Base-by-base conservation (phyloP, 768 basidiomycete species). In the Dictyophora rubrovolvata region DNA sequence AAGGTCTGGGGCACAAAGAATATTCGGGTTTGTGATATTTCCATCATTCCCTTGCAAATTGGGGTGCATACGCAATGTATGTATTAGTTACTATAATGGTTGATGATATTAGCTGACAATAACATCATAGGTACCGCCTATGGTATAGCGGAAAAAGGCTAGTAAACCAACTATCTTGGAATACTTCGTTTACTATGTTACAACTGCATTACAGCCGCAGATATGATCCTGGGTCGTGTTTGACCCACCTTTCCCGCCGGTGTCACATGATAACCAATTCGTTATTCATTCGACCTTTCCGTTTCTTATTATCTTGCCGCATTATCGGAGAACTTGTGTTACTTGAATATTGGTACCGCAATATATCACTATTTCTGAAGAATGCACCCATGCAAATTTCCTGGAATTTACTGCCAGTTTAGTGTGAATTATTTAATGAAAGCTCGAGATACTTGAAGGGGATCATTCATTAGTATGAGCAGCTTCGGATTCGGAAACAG, bases 21-120 rank as follows among this genome's bases (percentile, higher is more conserved):
- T 61, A 56, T 84, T n/a, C 75, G 82, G 65, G 77, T 87, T 22
- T 82, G 72, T 10, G 80, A 82, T 63, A 55, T 82, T n/a, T 80
- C 79, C 3, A 70, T 82, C 53, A 65, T 80, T 6, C 81, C 82
- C 1, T 65, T 82, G 54, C 80, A 5, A 42, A 9, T 12, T 9
- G n/a, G n/a, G 4, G 42, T 42, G n/a, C 42, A 42, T n/a, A 42
- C 42, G 3, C 42, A 42, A 42, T 42, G 42, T 42, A 42, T 42
- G 42, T 42, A 2, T 42, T 42, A 42, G 2, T 2, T 42, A 14
- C 2, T 4, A 42, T n/a, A n/a, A 42, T 42, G 2, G 12, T 12
- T 42, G 12, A 12, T 42, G 12, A 2, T 12, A 28, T 42, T 42
- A 9, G 10, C n/a, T 42, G n/a, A 42, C 42, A 12, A 12, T 2